Base-by-base conservation (phyloP, 2,329 filamentous ascomycete genomes). In the Fusarium coicis region DNA sequence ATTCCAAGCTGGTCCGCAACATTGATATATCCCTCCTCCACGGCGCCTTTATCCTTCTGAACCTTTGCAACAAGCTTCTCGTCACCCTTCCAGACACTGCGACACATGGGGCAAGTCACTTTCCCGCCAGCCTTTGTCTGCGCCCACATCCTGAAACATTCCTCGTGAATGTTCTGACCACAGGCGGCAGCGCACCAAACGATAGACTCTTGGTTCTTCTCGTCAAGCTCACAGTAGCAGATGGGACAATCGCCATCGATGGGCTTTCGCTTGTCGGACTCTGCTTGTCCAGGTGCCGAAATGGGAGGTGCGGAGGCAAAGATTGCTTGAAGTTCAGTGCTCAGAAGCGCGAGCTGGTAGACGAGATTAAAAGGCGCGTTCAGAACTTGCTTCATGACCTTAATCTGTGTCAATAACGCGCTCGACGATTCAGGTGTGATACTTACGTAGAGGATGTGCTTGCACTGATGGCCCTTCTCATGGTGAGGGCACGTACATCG, bases 271-370 rank as follows among this genome's bases (percentile, higher is more conserved):
- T 82, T 83, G 56, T 83, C 75, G 9, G 66, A 70, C 6, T 75
- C 77, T 8, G 66, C 68, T 4, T 74, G 76, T 36, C 79, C 78
- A 10, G 77, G 80, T 4, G 77, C 76, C 1, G 84, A 84, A n/a
- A 87, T 84, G 5, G 86, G 83, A 8, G 89, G 88, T 1, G 90
- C 88, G 2, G 82, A 79, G 26, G 79, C 81, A 74, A 92, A 90
- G 71, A 93, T 87, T 34, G 88, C 84, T 32, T 82, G 81, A n/a
- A 93, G 84, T 79, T 93, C 91, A 5, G 83, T 84, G 50, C 84
- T 84, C 12, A 91, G 81, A 32, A 93, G 85, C 1, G 89, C 90
- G 10, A 90, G 84, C 77, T 93, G 91, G 74, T 92, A 92, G 12
- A 88, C 85, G 8, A 90, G 80, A 1, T 90, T 79, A 59, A 83